phyloP scores from a whole-genome alignment of 2,329 filamentous ascomycete genomes.

The Pyrenochaeta sp. region DNA sequence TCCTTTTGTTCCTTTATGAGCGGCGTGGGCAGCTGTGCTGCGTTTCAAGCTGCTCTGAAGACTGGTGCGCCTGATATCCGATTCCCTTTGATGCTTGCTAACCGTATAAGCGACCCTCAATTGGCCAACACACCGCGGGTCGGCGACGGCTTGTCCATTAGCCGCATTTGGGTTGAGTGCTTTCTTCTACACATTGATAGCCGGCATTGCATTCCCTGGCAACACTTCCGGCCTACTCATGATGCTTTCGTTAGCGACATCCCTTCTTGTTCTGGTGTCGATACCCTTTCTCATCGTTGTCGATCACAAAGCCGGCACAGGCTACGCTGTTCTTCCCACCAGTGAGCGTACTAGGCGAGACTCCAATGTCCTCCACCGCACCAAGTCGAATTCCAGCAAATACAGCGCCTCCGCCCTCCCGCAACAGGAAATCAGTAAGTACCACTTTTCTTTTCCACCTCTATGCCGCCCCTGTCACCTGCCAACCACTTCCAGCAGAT shows the following conservation, averaged over 20 bases:
- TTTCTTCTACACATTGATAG: slow-evolving; percentile 90
- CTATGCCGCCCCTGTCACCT: slow-evolving; percentile 31
- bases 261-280: slow-evolving; percentile 74
- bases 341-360: slow-evolving; percentile 57
- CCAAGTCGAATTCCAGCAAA: slow-evolving; percentile 58
- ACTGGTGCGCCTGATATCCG: slow-evolving; percentile 54
- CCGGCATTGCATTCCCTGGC: slow-evolving; percentile 79
- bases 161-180: slow-evolving; percentile 94
- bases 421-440: slow-evolving; percentile 71
- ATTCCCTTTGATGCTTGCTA: slow-evolving; percentile 9
- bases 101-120: slow-evolving; percentile 76
- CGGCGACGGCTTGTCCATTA: slow-evolving; percentile 91
- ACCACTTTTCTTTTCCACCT: slow-evolving; percentile 20
- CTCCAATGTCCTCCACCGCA: slow-evolving; percentile 57
- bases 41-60: slow-evolving; percentile 90
- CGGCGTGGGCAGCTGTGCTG: slow-evolving; percentile 87
- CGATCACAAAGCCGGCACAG: slow-evolving; percentile 63
- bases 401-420: slow-evolving; percentile 47
- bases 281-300: slow-evolving; percentile 89
- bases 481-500: slow-evolving; percentile 47
- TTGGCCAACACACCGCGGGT: slow-evolving; percentile 89
- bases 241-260: slow-evolving; percentile 81
- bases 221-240: slow-evolving; percentile 83
- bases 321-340: slow-evolving; percentile 66
- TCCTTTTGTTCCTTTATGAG: slow-evolving; percentile 88